Evolutionary conservation across 495 filamentous ascomycete genomes (phyloP).

Genomic region (Podospora appendiculata): DNA sequence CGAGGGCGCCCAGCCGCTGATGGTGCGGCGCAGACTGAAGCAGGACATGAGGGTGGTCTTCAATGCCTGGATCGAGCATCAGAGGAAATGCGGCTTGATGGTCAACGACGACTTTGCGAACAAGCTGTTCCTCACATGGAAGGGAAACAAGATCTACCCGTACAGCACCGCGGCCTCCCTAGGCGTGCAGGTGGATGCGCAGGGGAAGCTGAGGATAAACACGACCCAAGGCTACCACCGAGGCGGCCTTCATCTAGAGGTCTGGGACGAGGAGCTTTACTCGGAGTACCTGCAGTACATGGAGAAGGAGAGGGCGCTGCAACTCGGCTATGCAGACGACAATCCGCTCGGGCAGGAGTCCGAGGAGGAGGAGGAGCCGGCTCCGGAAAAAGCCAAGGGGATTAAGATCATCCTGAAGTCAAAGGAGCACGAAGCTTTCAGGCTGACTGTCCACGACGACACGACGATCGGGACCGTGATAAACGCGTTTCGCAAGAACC

Average conservation of each 20-base stretch:
- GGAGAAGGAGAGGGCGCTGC: constrained; percentile 22
- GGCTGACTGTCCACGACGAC: constrained; percentile 26
- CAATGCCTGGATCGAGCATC: constrained; percentile 7
- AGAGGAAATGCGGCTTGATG: not conserved
- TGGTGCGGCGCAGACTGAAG: constrained; percentile 5
- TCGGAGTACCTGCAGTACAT: constrained; percentile 34
- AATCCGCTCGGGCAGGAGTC: not conserved
- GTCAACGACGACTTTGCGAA: constrained; percentile 7
- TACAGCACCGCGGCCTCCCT: constrained; percentile 64
- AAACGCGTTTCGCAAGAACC: constrained; percentile 27
- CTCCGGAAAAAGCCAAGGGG: constrained; percentile 36
- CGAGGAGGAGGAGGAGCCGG: constrained; percentile 10
- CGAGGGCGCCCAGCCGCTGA: constrained; percentile 4
- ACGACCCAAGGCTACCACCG: constrained; percentile 29
- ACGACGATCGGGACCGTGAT: constrained; percentile 31
- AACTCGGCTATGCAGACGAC: constrained; percentile 16
- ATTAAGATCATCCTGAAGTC: constrained; percentile 49
- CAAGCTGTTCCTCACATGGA: constrained; percentile 72
- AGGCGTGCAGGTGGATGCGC: constrained; percentile 42
- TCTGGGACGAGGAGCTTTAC: constrained; percentile 59
- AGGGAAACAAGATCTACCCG: constrained; percentile 61
- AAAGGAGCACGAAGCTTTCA: constrained; percentile 28
- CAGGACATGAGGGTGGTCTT: constrained; percentile 14
- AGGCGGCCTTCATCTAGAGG: constrained; percentile 57
- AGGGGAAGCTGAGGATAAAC: constrained; percentile 20